Conservation (phyloP, 2,329 filamentous ascomycete species). For the Fonsecaea monophora region DNA sequence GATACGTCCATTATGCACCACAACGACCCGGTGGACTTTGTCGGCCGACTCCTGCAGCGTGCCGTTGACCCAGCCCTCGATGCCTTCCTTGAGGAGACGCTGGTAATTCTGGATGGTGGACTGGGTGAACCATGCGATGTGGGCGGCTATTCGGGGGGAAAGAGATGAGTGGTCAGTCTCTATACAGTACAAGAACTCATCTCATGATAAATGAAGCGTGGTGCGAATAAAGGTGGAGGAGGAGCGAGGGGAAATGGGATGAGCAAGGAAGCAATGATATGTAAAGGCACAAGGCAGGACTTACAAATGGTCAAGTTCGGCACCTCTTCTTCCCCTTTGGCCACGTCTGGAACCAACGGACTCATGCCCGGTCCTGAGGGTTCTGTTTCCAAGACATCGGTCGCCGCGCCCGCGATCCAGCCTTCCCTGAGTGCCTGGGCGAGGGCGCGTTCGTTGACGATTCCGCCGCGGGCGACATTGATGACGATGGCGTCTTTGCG, state of each 20-base stretch:
- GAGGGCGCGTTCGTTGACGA: slow-evolving; percentile 59
- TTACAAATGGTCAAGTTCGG: slow-evolving; percentile 56
- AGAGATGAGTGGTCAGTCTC: background rate
- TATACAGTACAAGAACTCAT: background rate
- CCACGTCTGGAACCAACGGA: slow-evolving; percentile 50
- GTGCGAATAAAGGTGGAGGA: background rate
- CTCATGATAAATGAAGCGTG: background rate
- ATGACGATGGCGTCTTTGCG: slow-evolving; percentile 54
- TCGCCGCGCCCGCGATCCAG: slow-evolving; percentile 57
- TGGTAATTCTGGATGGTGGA: slow-evolving; percentile 57
- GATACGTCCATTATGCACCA: slow-evolving; percentile 36
- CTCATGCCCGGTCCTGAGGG: slow-evolving; percentile 54
- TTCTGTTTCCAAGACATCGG: slow-evolving; percentile 59
- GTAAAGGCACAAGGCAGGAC: slow-evolving; percentile 3
- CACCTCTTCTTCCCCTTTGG: slow-evolving; percentile 47
- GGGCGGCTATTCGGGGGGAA: slow-evolving; percentile 46
- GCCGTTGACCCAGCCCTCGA: slow-evolving; percentile 48
- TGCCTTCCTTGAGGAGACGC: slow-evolving; percentile 53
- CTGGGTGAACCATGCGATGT: slow-evolving; percentile 61
- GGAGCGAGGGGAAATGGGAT: background rate
- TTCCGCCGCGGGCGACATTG: slow-evolving; percentile 59
- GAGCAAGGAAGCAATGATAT: background rate
- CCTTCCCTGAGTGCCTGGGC: slow-evolving; percentile 54
- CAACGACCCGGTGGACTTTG: slow-evolving; percentile 29
- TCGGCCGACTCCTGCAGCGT: slow-evolving; percentile 28